Base-by-base conservation (phyloP, 495 filamentous ascomycete genomes). In the Hyaloscypha finlandica region DNA sequence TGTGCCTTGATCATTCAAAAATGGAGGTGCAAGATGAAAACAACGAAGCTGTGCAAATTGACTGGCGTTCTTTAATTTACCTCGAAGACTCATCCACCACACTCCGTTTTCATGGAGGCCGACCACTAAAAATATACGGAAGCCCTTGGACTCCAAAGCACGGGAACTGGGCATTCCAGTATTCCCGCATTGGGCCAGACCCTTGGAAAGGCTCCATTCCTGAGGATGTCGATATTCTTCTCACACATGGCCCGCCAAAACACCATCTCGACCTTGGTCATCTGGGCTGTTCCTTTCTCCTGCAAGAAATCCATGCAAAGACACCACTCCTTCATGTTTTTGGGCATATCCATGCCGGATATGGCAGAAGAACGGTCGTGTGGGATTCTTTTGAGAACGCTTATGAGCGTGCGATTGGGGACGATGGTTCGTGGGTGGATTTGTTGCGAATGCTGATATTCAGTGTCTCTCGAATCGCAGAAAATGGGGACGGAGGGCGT, bases 311-410 rank as follows among this genome's bases (percentile, higher is more conserved):
- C 42, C 93, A 91, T 90, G 83, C 86, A 39, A 85, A 92, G 30
- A 86, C 85, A 64, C 94, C 94, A 3, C 79, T 78, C 33, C 78
- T 97, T 20, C 94, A 97, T 76, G 84, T 96, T 64, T 96, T 94
- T 76, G 94, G 93, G 2, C 94, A 97, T 74, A 82, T 94, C 37
- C 94, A 97, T 76, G 86, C 78, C 66, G 85, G 81, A 20, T 74
- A 81, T 59, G 87, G 87, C 19, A 14, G 25, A 16, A 37, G 32
- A 33, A 54, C 33, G 48, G 19, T 64, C 12, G 16, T 55, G 22
- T 64, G 8, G 20, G 48, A 64, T 55, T n/a, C 20, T 19, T 32
- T 64, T 37, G 22, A 64, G 39, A 37, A 1, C 16, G 42, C 45
- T 53, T 64, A 64, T 55, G 61, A 64, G 48, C 11, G 25, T 12